Evolutionary conservation across 169 alveolate genomes (phyloP).

Genomic region (Plasmodium sp.): DNA sequence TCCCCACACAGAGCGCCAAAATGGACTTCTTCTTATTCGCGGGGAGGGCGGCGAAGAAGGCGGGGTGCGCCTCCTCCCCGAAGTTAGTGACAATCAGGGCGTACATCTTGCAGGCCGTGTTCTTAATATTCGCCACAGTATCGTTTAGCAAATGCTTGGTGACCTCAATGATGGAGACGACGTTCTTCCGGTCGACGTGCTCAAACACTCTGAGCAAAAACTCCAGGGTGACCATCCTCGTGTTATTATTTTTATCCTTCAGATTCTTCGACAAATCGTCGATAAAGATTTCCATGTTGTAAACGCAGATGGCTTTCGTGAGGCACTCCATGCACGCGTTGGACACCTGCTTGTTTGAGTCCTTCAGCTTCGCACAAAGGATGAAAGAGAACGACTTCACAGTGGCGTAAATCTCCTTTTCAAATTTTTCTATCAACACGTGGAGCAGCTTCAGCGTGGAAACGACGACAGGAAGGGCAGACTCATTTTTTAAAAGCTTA

Average conservation of each 20-base stretch:
- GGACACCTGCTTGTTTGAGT: conserved; percentile 71
- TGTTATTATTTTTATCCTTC: conserved; percentile 71
- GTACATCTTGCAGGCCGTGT: conserved; percentile 27
- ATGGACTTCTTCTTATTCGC: conserved; percentile 51
- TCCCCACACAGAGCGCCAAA: conserved; percentile 16
- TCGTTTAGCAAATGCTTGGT: conserved; percentile 70
- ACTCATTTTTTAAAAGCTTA: conserved; percentile 57
- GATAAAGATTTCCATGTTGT: conserved; percentile 33
- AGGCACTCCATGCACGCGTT: conserved; percentile 75
- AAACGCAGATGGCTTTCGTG: conserved; percentile 27
- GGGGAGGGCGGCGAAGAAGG: conserved; percentile 57
- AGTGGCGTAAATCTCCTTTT: conserved; percentile 54
- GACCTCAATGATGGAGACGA: conserved; percentile 9
- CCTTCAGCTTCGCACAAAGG: conserved; percentile 59
- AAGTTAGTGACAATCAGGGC: conserved; percentile 21
- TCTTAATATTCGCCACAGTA: conserved; percentile 63
- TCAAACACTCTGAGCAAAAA: conserved; percentile 42
- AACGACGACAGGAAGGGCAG: conserved; percentile 72
- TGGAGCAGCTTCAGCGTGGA: conserved; percentile 36
- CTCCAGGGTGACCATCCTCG: conserved; percentile 50
- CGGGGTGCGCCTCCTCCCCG: conserved; percentile 21
- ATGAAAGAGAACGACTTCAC: conserved; percentile 27
- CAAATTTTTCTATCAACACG: conserved; percentile 55
- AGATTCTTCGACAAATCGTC: conserved; percentile 66
- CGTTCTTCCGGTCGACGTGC: conserved; percentile 25